Base-by-base conservation (phyloP, 768 basidiomycete species). In the Leucocoprinus leucothites region DNA sequence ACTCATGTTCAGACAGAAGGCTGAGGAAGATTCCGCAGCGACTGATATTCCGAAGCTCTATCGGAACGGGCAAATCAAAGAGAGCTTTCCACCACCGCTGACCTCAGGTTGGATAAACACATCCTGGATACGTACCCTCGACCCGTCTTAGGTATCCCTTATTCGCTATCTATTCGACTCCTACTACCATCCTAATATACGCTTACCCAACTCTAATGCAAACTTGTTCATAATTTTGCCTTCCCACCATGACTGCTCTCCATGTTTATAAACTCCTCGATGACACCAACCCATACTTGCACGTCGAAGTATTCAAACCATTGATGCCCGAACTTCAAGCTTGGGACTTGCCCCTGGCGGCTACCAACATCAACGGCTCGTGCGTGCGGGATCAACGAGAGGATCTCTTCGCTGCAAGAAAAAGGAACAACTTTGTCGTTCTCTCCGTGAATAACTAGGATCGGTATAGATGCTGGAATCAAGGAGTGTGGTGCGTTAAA, bases 261-360 rank as follows among this genome's bases (percentile, higher is more conserved):
- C 46, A 6, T 31, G 31, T 53, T 42, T 47, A 54, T 57, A 51
- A 77, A 78, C 26, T 56, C 60, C 51, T 73, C 70, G 1, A 77
- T 57, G 5, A 74, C 73, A 44, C 70, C 68, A 19, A 58, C 58
- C 76, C 77, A 79, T 34, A 76, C 65, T 46, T 64, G 60, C 9
- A 71, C 61, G 56, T 71, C 70, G 53, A 79, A 78, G 58, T 78
- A 80, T 58, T 78, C 78, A 54, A 67, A 73, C 77, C 75, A 78
- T 35, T 71, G 60, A 58, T 77, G 76, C 2, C 77, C 77, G 56
- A 79, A 77, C 2, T 63, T 67, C 31, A 69, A 60, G 53, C 48
- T 66, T 16, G 71, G 69, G 14, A 79, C 63, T 52, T 73, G 68
- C 0, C 72, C 76, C 6, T 64, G 64, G 3, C 53, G 35, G 8